These are phyloP conservation scores for Backusella liffmaniae DNA, from an alignment of 192 early-diverging fungal genomes.

Conservation along the genomic window DNA sequence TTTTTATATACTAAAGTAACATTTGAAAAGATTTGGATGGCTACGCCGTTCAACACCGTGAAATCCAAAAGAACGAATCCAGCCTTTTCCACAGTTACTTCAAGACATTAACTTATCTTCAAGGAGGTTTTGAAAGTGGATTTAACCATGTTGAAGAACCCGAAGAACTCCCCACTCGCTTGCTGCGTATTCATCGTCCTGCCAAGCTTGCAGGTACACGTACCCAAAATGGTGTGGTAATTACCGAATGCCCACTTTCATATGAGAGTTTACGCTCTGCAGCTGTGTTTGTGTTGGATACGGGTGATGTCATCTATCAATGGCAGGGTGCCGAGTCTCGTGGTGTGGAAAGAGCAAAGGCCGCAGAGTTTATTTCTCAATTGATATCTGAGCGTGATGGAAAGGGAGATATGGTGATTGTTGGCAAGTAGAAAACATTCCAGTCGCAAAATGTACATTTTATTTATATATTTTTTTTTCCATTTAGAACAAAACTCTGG, in stretches of 20 bases:
- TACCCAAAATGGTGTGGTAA: slow-evolving; percentile 48
- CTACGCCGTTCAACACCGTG: slow-evolving; percentile 72
- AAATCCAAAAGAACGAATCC: slow-evolving; percentile 72
- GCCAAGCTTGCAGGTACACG: slow-evolving; percentile 31
- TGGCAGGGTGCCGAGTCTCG: slow-evolving; percentile 65
- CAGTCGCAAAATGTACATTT: not conserved
- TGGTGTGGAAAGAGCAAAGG: slow-evolving; percentile 70
- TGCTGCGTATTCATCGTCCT: slow-evolving; percentile 56
- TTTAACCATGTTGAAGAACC: slow-evolving; percentile 66
- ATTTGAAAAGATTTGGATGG: slow-evolving; percentile 50
- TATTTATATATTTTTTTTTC: not conserved
- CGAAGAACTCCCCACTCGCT: slow-evolving; percentile 36
- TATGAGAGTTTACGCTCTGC: slow-evolving; percentile 59
- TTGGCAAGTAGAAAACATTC: slow-evolving; percentile 49
- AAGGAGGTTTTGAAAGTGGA: slow-evolving; percentile 71
- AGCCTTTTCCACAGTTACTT: slow-evolving; percentile 70
- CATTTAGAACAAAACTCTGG: slow-evolving; percentile 56
- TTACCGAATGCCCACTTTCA: slow-evolving; percentile 59
- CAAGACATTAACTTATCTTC: slow-evolving; percentile 46
- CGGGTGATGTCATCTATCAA: slow-evolving; percentile 62
- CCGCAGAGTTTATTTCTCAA: slow-evolving; percentile 60
- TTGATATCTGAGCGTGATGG: slow-evolving; percentile 63
- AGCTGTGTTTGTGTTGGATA: slow-evolving; percentile 77
- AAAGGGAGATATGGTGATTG: slow-evolving; percentile 53
- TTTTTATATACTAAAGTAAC: not conserved